phyloP scores from a whole-genome alignment of 1,139 yeast species.

The Lodderomyces oxycetoniae region DNA sequence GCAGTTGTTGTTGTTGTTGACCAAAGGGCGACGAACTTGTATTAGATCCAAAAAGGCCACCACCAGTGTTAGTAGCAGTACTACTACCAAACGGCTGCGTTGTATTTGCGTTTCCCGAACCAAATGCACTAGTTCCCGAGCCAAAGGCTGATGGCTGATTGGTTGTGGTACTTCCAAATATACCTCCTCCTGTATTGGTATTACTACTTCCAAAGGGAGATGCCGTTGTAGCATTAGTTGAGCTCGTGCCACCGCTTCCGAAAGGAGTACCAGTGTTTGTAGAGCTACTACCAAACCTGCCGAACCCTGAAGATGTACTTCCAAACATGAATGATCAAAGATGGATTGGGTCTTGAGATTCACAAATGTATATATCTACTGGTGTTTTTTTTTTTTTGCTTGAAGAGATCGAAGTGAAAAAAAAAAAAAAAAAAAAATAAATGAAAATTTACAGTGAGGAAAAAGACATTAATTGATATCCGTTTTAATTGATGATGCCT shows the following conservation, averaged over 20 bases:
- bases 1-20: constrained; percentile 6
- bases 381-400: constrained; percentile 2
- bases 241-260: constrained; percentile 16
- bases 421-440: too few species aligned
- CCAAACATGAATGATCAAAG: constrained; percentile 45
- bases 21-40: constrained; percentile 35
- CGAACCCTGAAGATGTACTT: constrained; percentile 50
- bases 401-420: too few species aligned
- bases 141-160: constrained; percentile 11
- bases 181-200: constrained; percentile 8
- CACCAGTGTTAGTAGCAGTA: constrained; percentile 16
- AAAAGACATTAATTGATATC: too few species aligned
- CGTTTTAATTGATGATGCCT: too few species aligned
- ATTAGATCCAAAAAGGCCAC: constrained; percentile 26
- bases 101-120: constrained; percentile 4
- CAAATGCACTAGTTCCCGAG: constrained; percentile 10
- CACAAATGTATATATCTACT: not conserved
- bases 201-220: constrained; percentile 15
- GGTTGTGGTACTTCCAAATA: constrained; percentile 12
- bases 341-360: too few species aligned
- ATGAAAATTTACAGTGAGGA: too few species aligned
- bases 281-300: constrained; percentile 51
- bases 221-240: constrained; percentile 10
- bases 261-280: constrained; percentile 31
- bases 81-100: constrained; percentile 15